Base-by-base conservation (phyloP, 805 yeast genomes). In the Wickerhamomyces rabaulensis region DNA sequence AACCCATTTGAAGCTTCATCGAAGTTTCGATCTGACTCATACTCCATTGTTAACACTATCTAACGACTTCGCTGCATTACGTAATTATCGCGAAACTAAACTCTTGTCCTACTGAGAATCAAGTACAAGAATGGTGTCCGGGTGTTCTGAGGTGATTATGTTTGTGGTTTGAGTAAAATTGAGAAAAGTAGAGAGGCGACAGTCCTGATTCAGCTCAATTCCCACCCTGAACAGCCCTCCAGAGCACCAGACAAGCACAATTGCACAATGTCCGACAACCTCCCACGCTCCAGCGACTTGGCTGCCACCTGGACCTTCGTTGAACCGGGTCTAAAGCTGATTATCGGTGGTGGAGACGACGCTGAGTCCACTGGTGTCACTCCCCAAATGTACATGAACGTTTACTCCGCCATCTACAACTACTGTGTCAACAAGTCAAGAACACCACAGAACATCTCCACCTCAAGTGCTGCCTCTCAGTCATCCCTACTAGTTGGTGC, bases 391-490 rank as follows among this genome's bases (percentile, higher is more conserved):
- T 90, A 88, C 66, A 87, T 90, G 86, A 84, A 84, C 54, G 86
- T 92, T 48, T 91, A 91, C 67, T 88, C 97, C 1, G 92, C 95
- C 5, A 84, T 92, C 52, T 92, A 90, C 70, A 90, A 91, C 67
- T 91, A 87, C 63, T 91, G 98, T 70, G 91, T 89, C 39, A 83
- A 84, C 57, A 83, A 84, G 53, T 82, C 90, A 6, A 73, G 88
- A 42, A 72, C 70, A 47, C 75, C 63, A 61, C 70, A 67, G 47
- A 66, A 57, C 46, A 52, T 50, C 42, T 59, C 52, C 38, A 37
- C 62, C 49, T 45, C 52, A 35, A 46, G 49, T 33, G 41, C 59
- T 36, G 44, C 57, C 16, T 61, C 60, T 5, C 73, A 69, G 50
- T 59, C 70, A 3, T 68, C 74, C 1, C 61, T 70, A 45, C 70